Base-by-base conservation (phyloP, 345 rosid genomes). In the Hibiscus trionum region DNA sequence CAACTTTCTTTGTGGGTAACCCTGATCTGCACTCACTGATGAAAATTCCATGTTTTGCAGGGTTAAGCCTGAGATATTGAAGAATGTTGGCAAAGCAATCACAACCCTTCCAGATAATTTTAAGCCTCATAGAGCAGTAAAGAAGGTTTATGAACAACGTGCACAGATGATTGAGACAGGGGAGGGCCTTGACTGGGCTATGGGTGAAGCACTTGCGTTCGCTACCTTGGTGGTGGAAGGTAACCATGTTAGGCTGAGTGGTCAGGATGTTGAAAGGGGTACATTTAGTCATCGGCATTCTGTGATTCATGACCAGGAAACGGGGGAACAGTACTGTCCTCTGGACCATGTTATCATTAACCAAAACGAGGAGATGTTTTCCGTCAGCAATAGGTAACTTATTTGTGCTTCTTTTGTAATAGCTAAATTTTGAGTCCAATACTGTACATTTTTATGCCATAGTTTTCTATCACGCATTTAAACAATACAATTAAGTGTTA, bases 201-300 rank as follows among this genome's bases (percentile, higher is more conserved):
- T 90, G 62, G 93, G 82, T 11, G 96, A 90, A 74, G 90, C 96
- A 44, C 96, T 90, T 80, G 93, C 90, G 37, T 86, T 90, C 73
- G 90, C 91, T 71, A 90, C 96, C 15, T 82, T 90, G 64, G 68
- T 90, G 61, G 91, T 87, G 63, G 96, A 90, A 83, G 96, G 96
- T 72, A 87, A 90, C 78, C 96, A 90, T 86, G 93, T 90, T 72
- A 86, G 96, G 31, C 76, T 90, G 85, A 90, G 96, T 37, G 96
- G 93, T 42, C 97, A 91, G 78, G 97, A 91, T 82, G 97, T 91
- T 11, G 94, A 91, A 81, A 82, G 97, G 80, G 97, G 97, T 79
- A 91, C 97, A 26, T 91, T 86, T 75, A 91, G 94, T 78, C 91
- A 91, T 61, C 83, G 97, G 50, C 97, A 87, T 82, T 72, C 97